Percentiles rank a stretch among this genome's conserved stretches.
phyloP scores from a whole-genome alignment of 129 eudicot genomes.

The Flaveria linearis region DNA sequence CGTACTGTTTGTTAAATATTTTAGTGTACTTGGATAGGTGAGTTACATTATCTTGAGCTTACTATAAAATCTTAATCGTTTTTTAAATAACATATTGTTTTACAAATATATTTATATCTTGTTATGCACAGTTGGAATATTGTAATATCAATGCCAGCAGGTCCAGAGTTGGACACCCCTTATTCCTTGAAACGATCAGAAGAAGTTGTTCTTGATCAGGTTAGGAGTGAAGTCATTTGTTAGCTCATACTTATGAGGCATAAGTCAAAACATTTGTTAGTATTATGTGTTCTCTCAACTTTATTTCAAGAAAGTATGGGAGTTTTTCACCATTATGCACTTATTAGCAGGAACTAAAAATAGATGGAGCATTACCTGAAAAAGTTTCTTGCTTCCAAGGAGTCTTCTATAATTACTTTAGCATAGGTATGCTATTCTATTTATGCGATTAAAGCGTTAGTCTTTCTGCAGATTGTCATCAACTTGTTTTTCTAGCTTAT shows the following conservation, averaged over 20 bases:
- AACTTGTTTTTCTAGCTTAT: background rate
- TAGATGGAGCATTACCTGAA: constrained; percentile 63
- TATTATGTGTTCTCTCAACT: background rate
- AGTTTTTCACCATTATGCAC: constrained; percentile 10
- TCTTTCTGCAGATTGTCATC: background rate
- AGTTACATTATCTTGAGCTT: background rate
- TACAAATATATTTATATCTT: background rate
- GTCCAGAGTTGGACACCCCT: constrained; percentile 58
- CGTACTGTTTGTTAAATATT: too few species aligned
- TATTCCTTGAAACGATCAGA: constrained; percentile 67
- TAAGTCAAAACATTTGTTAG: constrained; percentile 4
- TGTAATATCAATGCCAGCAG: constrained; percentile 73
- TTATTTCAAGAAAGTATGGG: constrained; percentile 14
- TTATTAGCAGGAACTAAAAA: constrained; percentile 58
- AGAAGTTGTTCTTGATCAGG: constrained; percentile 76
- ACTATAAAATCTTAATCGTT: background rate
- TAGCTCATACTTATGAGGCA: background rate
- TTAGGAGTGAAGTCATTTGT: constrained; percentile 26
- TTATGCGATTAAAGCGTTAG: background rate
- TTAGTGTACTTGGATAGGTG: too few species aligned
- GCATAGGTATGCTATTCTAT: constrained; percentile 63
- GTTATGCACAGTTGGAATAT: constrained; percentile 76
- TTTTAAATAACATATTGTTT: background rate
- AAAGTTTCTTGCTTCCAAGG: constrained; percentile 75
- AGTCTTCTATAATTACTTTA: constrained; percentile 89